phyloP scores from a whole-genome alignment of 106 monocot genomes.

The Dendrobium nobile region DNA sequence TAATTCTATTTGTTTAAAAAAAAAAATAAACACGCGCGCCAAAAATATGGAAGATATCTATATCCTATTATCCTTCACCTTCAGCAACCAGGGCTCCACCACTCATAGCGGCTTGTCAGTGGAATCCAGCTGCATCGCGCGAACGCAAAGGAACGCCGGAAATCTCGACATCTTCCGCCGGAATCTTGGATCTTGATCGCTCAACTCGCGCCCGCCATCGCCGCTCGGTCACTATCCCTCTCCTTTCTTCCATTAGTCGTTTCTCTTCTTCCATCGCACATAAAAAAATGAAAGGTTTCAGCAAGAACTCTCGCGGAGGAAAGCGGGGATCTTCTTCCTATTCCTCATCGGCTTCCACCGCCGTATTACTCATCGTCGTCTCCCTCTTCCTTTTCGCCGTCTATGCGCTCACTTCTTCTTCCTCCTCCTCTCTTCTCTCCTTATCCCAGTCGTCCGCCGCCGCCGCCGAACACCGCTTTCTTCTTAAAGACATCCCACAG shows the following conservation, averaged over 20 bases:
- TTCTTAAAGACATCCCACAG: background rate
- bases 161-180: no score
- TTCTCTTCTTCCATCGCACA: background rate
- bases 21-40: no score
- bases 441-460: background rate
- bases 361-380: background rate
- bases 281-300: background rate
- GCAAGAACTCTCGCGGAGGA: slow-evolving; percentile 5
- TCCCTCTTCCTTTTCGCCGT: background rate
- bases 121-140: no score
- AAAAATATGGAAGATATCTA: no score
- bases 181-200: background rate
- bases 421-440: background rate
- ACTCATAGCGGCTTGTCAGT: no score
- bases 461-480: background rate
- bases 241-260: background rate
- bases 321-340: background rate
- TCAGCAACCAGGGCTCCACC: no score
- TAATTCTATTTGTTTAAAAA: no score
- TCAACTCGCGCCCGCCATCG: background rate
- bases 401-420: background rate
- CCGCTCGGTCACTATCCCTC: background rate
- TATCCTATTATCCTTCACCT: no score
- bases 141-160: no score
- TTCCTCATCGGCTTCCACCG: background rate